These are phyloP conservation scores for Myriangium duriaei DNA, from an alignment of 2,329 filamentous ascomycete genomes.

Conservation along the genomic window DNA sequence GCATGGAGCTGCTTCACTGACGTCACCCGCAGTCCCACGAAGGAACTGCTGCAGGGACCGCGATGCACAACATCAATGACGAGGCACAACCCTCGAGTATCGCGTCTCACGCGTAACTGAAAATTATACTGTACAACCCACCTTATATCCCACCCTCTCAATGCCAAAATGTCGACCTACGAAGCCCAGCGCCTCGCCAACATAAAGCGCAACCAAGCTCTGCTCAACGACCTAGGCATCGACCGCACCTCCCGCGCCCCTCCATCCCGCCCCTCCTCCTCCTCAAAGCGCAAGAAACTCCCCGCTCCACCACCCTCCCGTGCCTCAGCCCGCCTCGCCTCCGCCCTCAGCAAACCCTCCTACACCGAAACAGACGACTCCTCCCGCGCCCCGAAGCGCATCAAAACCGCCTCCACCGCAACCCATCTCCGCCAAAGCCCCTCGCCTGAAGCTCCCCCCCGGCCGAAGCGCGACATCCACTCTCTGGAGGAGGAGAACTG, in stretches of 20 bases:
- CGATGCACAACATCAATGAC: background rate
- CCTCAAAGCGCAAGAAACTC: constrained; percentile 23
- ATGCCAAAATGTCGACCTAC: constrained; percentile 28
- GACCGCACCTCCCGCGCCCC: constrained; percentile 19
- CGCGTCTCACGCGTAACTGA: too few relatives aligned
- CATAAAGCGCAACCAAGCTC: constrained; percentile 37
- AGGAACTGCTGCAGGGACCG: background rate
- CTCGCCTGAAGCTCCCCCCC: background rate
- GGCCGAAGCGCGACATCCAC: constrained; percentile 27
- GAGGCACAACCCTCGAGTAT: too few relatives aligned
- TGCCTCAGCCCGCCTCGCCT: constrained; percentile 37
- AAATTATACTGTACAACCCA: too few relatives aligned
- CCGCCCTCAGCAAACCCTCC: constrained; percentile 21
- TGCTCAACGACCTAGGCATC: constrained; percentile 37
- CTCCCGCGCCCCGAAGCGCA: background rate
- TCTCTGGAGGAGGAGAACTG: constrained; percentile 23
- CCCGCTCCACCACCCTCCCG: constrained; percentile 15
- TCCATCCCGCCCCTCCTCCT: constrained; percentile 2
- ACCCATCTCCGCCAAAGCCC: background rate
- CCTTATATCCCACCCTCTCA: background rate
- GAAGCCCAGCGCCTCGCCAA: constrained; percentile 36
- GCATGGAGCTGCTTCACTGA: too few relatives aligned
- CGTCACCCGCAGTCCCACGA: background rate
- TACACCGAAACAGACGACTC: constrained; percentile 23
- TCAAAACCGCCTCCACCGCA: background rate